Conservation (phyloP, 352 stramenopile species). For the Phytopythium sindhum region DNA sequence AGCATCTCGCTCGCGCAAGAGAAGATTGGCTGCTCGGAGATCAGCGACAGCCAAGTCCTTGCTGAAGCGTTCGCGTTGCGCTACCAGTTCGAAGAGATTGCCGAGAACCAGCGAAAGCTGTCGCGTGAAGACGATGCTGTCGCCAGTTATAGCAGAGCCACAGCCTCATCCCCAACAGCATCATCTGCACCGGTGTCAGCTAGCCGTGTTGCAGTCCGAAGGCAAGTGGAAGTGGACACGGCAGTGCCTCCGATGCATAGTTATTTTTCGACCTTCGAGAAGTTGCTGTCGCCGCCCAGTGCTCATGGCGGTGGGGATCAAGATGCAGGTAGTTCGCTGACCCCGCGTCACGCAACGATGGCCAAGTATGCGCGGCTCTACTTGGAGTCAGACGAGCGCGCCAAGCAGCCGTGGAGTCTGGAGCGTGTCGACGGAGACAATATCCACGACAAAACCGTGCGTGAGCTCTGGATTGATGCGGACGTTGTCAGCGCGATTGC, state of each 20-base stretch:
- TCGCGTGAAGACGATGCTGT: constrained; percentile 22
- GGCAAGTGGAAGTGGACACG: background rate
- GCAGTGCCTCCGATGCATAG: constrained; percentile 38
- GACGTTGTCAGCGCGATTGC: constrained; percentile 18
- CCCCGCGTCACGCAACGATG: constrained; percentile 62
- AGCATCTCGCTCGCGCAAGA: constrained; percentile 54
- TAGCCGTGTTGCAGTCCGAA: background rate
- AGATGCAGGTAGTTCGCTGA: constrained; percentile 20
- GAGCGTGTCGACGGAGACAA: constrained; percentile 41
- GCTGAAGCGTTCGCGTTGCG: constrained; percentile 47
- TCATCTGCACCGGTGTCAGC: background rate
- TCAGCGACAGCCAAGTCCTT: constrained; percentile 36
- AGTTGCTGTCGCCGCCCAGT: constrained; percentile 18
- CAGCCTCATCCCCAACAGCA: background rate
- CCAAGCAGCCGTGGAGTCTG: constrained; percentile 57
- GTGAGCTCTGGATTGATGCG: constrained; percentile 3
- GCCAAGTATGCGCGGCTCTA: constrained; percentile 82
- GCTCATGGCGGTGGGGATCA: constrained; percentile 1
- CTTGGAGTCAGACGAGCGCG: constrained; percentile 52
- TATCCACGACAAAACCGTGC: constrained; percentile 13
- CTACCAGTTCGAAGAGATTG: constrained; percentile 67
- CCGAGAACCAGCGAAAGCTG: constrained; percentile 53
- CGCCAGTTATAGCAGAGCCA: background rate
- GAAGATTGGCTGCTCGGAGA: constrained; percentile 27
- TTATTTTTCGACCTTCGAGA: constrained; percentile 74